A percentile compares a stretch with the other conserved stretches of the same genome.
phyloP scores from a whole-genome alignment of 495 filamentous ascomycete genomes.

The Staphylotrichum tortipilum region DNA sequence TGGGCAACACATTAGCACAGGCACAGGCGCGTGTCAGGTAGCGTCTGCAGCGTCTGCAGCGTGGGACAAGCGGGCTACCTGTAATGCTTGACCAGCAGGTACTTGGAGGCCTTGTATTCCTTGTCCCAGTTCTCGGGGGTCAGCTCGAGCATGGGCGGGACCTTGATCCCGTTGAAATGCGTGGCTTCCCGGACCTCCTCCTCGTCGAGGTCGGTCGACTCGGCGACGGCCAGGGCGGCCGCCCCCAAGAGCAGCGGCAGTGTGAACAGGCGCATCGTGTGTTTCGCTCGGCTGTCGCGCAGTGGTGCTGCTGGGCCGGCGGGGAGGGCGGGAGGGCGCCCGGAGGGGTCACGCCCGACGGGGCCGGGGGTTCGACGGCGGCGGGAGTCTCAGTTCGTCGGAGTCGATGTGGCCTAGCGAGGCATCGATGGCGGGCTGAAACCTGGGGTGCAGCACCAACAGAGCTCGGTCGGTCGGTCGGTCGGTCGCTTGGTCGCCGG shows the following conservation, averaged over 20 bases:
- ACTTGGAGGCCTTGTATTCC: slow-evolving; percentile 32
- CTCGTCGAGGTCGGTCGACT: slow-evolving; percentile 20
- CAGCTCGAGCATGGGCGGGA: slow-evolving; percentile 60
- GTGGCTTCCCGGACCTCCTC: slow-evolving; percentile 41
- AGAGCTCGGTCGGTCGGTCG: too few relatives aligned
- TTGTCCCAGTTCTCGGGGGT: slow-evolving; percentile 37
- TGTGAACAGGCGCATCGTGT: slow-evolving; percentile 21
- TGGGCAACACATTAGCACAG: slow-evolving; percentile 25
- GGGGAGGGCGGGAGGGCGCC: background rate
- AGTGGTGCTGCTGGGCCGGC: background rate
- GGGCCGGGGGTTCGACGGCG: background rate
- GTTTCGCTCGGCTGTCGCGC: background rate
- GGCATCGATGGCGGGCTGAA: too few relatives aligned
- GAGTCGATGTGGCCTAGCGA: background rate
- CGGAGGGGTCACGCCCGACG: background rate
- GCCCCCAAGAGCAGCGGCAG: slow-evolving; percentile 34
- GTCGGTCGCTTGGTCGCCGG: background rate
- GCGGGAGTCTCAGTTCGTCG: background rate
- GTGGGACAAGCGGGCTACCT: slow-evolving; percentile 27
- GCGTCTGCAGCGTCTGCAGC: too few relatives aligned
- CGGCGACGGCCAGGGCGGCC: slow-evolving; percentile 26
- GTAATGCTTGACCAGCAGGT: slow-evolving; percentile 42
- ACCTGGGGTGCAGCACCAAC: too few relatives aligned
- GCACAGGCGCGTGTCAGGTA: too few relatives aligned
- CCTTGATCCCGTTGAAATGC: slow-evolving; percentile 70